Conservation (phyloP, 345 rosid genomes). For the Lepidium africanum region DNA sequence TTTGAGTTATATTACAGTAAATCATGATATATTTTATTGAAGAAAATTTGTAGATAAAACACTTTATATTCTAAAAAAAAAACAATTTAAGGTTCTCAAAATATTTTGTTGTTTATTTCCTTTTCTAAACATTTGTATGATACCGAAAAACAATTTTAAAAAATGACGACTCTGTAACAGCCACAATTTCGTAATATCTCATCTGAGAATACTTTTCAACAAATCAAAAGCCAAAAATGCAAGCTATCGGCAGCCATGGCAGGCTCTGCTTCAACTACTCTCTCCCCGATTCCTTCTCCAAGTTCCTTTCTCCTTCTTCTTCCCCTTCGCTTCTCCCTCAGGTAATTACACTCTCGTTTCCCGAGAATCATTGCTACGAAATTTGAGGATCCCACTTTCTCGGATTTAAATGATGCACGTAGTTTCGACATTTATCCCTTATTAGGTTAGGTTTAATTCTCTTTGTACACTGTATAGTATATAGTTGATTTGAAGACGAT, state of each 20-base stretch:
- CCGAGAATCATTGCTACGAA: not conserved
- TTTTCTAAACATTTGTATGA: no score
- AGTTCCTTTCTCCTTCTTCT: conserved; percentile 32
- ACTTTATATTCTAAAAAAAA: no score
- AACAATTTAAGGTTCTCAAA: no score
- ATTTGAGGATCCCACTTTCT: not conserved
- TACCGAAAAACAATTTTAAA: no score
- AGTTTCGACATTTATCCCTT: not conserved
- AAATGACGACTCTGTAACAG: not conserved
- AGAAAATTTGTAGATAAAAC: no score
- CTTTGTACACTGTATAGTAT: not conserved
- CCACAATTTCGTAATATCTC: conserved; percentile 20
- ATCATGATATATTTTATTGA: no score
- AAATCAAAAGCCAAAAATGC: conserved; percentile 3
- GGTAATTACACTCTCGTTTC: conserved; percentile 21
- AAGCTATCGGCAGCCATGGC: conserved; percentile 30
- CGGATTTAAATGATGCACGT: not conserved
- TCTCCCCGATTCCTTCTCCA: conserved; percentile 11
- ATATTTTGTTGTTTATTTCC: no score
- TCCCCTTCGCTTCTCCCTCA: conserved; percentile 30
- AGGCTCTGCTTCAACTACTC: conserved; percentile 17
- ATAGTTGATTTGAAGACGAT: not conserved
- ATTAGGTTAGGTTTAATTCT: not conserved
- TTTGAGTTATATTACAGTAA: no score
- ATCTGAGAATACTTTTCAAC: not conserved